Conservation (phyloP, 192 early-diverging fungal genomes). For the Coemansia aciculifera region DNA sequence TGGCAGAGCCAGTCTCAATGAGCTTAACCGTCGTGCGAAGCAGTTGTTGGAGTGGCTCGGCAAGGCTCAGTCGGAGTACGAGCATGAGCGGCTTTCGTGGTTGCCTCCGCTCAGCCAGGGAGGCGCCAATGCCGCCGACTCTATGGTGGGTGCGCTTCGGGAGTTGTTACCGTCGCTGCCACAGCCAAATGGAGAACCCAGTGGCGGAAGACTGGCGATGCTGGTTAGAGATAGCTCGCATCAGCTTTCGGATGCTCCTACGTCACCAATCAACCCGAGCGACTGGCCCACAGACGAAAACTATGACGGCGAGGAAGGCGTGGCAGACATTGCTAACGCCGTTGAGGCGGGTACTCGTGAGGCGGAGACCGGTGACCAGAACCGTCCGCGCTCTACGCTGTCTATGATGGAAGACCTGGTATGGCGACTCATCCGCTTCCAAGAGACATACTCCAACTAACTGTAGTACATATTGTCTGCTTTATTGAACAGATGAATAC, state of each 20-base stretch:
- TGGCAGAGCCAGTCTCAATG: conserved; percentile 27
- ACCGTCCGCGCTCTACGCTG: conserved; percentile 27
- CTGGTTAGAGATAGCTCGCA: neutral
- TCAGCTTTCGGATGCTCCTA: conserved; percentile 43
- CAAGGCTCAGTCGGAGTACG: conserved; percentile 50
- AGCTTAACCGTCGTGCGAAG: conserved; percentile 50
- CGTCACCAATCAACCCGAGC: conserved; percentile 43
- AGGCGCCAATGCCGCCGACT: neutral
- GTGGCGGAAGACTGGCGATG: neutral
- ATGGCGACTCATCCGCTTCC: conserved; percentile 52
- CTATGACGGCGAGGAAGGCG: conserved; percentile 8
- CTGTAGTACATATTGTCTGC: neutral
- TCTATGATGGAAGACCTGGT: conserved; percentile 52
- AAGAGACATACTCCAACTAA: conserved; percentile 45
- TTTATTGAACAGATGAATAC: neutral
- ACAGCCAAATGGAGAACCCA: neutral
- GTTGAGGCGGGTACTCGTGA: neutral
- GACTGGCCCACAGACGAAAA: conserved; percentile 50
- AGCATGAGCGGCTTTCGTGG: conserved; percentile 41
- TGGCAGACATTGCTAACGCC: neutral
- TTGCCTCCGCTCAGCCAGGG: conserved; percentile 1
- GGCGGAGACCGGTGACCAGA: neutral
- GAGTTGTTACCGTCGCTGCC: neutral
- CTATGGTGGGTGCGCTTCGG: neutral
- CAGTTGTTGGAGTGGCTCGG: conserved; percentile 56